Evolutionary conservation across 2,329 filamentous ascomycete species (phyloP).

Genomic region (Xylariaceae sp.): DNA sequence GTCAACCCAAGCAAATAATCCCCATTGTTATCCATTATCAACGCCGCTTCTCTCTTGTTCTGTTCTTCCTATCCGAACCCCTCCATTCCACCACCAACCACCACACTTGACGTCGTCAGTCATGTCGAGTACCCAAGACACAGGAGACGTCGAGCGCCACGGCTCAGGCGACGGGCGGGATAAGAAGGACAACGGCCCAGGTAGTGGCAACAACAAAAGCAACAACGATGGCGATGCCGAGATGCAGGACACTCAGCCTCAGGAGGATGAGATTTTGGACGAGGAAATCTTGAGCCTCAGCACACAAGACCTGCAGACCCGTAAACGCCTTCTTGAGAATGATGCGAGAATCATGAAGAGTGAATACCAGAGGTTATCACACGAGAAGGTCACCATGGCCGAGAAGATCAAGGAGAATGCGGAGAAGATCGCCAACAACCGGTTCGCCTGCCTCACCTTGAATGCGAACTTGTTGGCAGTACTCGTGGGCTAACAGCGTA

Average conservation of each 20-base stretch:
- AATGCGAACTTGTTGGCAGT: not conserved
- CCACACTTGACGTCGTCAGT: constrained; percentile 1
- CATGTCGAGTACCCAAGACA: constrained; percentile 32
- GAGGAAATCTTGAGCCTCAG: constrained; percentile 88
- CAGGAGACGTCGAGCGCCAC: constrained; percentile 26
- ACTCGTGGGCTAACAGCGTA: constrained; percentile 12
- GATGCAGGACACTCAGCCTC: constrained; percentile 77
- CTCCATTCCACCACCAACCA: constrained; percentile 1
- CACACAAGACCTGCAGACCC: constrained; percentile 90
- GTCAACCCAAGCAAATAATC: not conserved
- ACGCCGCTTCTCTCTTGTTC: not conserved
- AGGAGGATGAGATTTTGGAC: constrained; percentile 79
- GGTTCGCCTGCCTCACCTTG: constrained; percentile 48
- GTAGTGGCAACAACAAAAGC: constrained; percentile 52
- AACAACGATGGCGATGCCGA: constrained; percentile 69
- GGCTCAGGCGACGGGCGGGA: constrained; percentile 40
- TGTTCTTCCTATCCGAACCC: not conserved
- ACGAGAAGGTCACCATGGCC: constrained; percentile 92
- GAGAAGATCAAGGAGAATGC: constrained; percentile 99
- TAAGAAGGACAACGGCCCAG: constrained; percentile 48
- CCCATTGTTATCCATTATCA: not conserved
- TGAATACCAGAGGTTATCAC: constrained; percentile 86
- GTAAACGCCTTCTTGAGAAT: constrained; percentile 89
- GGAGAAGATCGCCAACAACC: constrained; percentile 99
- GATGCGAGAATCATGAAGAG: constrained; percentile 98